A percentile compares a stretch with the other conserved stretches of the same genome.
Evolutionary conservation across 306 rosid genomes (phyloP).

Genomic region (Casuarina glauca): DNA sequence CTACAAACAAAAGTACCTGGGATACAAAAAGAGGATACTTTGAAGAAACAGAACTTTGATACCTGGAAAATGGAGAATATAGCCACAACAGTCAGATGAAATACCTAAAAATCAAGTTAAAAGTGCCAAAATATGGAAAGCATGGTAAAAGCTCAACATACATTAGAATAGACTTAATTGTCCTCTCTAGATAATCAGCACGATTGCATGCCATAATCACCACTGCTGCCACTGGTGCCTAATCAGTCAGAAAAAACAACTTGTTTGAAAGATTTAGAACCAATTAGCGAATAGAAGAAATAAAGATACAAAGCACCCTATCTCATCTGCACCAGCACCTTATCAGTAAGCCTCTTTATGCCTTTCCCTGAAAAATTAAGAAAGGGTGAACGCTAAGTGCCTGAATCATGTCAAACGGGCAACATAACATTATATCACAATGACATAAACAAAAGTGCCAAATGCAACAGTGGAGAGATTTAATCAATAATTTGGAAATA

Average conservation of each 20-base stretch:
- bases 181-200: conserved; percentile 92
- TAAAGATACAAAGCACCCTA: conserved; percentile 24
- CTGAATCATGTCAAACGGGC: conserved; percentile 12
- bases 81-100: conserved; percentile 31
- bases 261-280: conserved; percentile 12
- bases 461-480: background rate
- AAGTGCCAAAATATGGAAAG: conserved; percentile 9
- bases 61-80: conserved; percentile 50
- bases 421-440: background rate
- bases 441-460: background rate
- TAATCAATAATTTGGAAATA: background rate
- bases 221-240: conserved; percentile 98
- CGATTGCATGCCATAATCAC: conserved; percentile 99
- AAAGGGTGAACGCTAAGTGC: conserved; percentile 33
- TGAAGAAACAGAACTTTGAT: conserved; percentile 69
- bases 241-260: conserved; percentile 36
- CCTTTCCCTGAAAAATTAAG: conserved; percentile 70
- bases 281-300: conserved; percentile 28
- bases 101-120: conserved; percentile 12
- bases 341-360: conserved; percentile 59
- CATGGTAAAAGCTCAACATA: conserved; percentile 37
- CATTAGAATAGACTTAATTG: conserved; percentile 76
- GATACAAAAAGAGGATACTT: conserved; percentile 88
- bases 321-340: conserved; percentile 59
- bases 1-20: conserved; percentile 61